Evolutionary conservation across 805 yeast genomes (phyloP).

Genomic region (Kazachstania kunashirensis): DNA sequence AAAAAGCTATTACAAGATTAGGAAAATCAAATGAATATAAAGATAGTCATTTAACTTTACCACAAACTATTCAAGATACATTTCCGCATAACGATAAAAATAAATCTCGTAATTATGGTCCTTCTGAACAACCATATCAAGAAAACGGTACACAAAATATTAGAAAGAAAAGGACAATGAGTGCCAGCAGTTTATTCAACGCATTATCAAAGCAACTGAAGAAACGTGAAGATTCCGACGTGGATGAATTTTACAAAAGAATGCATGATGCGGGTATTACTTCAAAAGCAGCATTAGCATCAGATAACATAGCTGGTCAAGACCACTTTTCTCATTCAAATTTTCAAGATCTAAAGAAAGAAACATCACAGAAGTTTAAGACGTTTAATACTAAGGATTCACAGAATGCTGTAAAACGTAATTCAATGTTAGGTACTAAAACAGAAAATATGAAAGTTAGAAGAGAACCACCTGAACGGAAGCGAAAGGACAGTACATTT

Average conservation of each 20-base stretch:
- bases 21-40: conserved; percentile 3
- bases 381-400: no score
- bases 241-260: conserved; percentile 23
- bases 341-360: no score
- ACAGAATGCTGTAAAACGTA: no score
- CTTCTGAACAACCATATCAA: no score
- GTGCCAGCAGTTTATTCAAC: conserved; percentile 7
- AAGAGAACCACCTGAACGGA: no score
- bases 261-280: conserved; percentile 34
- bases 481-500: no score
- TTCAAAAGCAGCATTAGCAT: conserved; percentile 33
- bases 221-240: conserved; percentile 11
- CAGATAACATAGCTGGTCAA: conserved; percentile 39
- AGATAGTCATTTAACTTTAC: conserved; percentile 6
- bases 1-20: conserved; percentile 24
- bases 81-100: conserved; percentile 11
- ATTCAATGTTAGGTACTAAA: no score
- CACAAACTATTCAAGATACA: conserved; percentile 22
- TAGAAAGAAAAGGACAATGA: neutral
- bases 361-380: no score
- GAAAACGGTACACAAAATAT: no score
- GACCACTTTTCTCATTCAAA: no score
- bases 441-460: no score
- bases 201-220: conserved; percentile 15
- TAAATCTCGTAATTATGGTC: no score